Evolutionary conservation across 805 yeast species (phyloP).

Genomic region (Ogataea pilisensis): DNA sequence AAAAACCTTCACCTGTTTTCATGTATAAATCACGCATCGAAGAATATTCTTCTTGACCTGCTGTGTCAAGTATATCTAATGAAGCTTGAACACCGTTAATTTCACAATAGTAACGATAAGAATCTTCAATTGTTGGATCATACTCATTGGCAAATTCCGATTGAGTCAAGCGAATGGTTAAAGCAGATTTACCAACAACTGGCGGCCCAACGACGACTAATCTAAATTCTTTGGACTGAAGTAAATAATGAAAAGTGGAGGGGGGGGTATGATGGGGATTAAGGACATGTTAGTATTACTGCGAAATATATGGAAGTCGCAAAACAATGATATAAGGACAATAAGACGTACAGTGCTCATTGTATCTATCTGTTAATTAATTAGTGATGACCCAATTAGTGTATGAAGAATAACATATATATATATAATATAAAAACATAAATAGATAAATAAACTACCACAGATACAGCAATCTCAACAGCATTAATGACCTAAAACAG

Average conservation of each 20-base stretch:
- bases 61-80: conserved; percentile 91
- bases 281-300: background rate
- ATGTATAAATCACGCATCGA: conserved; percentile 93
- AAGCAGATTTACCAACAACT: conserved; percentile 96
- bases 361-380: no score
- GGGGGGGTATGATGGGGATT: no score
- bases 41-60: conserved; percentile 96
- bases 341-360: conserved; percentile 6
- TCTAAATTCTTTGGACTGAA: conserved; percentile 63
- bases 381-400: no score
- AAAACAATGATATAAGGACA: background rate
- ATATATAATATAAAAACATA: no score
- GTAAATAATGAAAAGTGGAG: no score
- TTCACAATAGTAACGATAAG: conserved; percentile 81
- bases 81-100: conserved; percentile 76
- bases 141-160: conserved; percentile 95
- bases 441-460: no score
- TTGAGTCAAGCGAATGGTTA: conserved; percentile 92
- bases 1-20: conserved; percentile 94
- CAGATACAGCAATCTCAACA: no score
- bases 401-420: no score
- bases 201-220: conserved; percentile 98
- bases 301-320: no score
- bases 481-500: no score
- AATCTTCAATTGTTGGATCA: conserved; percentile 96